Conservation (phyloP, 352 stramenopile genomes). For the Pythium apleroticum region DNA sequence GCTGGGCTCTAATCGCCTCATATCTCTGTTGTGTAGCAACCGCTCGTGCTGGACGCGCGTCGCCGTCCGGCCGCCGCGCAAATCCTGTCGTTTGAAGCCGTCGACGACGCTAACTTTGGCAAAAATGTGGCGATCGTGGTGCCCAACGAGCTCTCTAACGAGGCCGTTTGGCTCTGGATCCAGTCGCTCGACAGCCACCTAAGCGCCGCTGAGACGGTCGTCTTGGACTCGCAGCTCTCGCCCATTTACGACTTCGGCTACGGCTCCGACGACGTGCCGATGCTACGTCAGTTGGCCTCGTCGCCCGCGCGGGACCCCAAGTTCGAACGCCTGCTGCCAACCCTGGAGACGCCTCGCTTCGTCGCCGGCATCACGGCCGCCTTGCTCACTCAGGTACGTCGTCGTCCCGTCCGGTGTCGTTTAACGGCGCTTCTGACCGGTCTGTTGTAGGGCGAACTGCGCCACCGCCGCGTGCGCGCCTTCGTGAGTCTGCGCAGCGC, state of each 20-base stretch:
- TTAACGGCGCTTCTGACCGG: background rate
- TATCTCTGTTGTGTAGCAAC: constrained; percentile 3
- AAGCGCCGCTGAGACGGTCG: constrained; percentile 45
- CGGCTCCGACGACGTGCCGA: constrained; percentile 29
- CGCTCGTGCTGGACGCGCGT: constrained; percentile 20
- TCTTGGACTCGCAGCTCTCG: constrained; percentile 57
- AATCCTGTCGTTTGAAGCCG: constrained; percentile 42
- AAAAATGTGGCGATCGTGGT: constrained; percentile 44
- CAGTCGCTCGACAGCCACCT: constrained; percentile 42
- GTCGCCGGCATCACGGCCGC: constrained; percentile 48
- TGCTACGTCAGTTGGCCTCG: constrained; percentile 51
- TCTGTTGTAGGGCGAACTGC: constrained; percentile 47
- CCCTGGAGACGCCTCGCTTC: constrained; percentile 61
- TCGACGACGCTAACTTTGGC: constrained; percentile 33
- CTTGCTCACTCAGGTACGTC: constrained; percentile 54
- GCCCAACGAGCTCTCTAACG: constrained; percentile 39
- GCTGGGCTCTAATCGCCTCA: background rate
- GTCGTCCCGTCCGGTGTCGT: background rate
- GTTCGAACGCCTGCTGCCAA: constrained; percentile 34
- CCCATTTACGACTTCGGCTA: constrained; percentile 51
- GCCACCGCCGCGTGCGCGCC: constrained; percentile 46
- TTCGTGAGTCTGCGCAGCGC: constrained; percentile 59
- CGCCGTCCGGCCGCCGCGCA: constrained; percentile 25
- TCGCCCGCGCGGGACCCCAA: constrained; percentile 32
- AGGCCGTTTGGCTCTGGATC: constrained; percentile 53